A percentile compares a stretch with the other conserved stretches of the same genome.
Conservation (phyloP, 2,329 filamentous ascomycete species). For the Helminthosporium solani region DNA sequence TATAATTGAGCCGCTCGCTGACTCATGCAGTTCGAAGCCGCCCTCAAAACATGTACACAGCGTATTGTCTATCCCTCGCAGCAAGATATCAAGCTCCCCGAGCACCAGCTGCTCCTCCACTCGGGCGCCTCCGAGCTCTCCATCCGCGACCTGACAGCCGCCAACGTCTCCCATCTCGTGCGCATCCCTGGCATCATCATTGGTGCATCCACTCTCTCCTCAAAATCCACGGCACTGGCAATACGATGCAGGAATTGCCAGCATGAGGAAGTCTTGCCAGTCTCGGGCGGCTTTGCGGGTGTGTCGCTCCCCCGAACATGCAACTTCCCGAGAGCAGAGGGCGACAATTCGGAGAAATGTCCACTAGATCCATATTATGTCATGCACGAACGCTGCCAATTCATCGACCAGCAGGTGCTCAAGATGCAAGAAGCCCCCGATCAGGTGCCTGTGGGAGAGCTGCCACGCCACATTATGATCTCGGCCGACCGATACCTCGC, state of each 20-base stretch:
- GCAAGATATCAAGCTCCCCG: conserved; percentile 68
- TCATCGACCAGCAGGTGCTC: conserved; percentile 97
- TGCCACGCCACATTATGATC: conserved; percentile 91
- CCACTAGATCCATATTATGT: conserved; percentile 96
- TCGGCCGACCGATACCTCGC: conserved; percentile 96
- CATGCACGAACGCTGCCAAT: conserved; percentile 87
- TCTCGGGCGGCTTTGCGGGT: conserved; percentile 84
- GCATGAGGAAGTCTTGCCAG: conserved; percentile 66
- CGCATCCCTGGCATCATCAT: conserved; percentile 97
- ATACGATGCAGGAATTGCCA: conserved; percentile 88
- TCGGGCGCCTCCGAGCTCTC: conserved; percentile 88
- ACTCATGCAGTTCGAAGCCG: conserved; percentile 74
- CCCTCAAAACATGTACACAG: conserved; percentile 86
- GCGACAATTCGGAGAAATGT: conserved; percentile 72
- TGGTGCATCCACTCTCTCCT: conserved; percentile 92
- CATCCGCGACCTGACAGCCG: conserved; percentile 90
- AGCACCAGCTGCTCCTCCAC: conserved; percentile 93
- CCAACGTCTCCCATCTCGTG: conserved; percentile 90
- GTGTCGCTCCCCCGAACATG: conserved; percentile 82
- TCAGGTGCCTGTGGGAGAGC: conserved; percentile 93
- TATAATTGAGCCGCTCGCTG: conserved; percentile 12
- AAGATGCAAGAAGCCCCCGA: conserved; percentile 98
- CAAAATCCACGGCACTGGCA: conserved; percentile 83
- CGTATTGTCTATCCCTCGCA: conserved; percentile 85
- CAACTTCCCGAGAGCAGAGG: conserved; percentile 61